A percentile compares a stretch with the other conserved stretches of the same genome.
phyloP scores from a whole-genome alignment of 2,329 filamentous ascomycete genomes.

The Colletotrichum horii region DNA sequence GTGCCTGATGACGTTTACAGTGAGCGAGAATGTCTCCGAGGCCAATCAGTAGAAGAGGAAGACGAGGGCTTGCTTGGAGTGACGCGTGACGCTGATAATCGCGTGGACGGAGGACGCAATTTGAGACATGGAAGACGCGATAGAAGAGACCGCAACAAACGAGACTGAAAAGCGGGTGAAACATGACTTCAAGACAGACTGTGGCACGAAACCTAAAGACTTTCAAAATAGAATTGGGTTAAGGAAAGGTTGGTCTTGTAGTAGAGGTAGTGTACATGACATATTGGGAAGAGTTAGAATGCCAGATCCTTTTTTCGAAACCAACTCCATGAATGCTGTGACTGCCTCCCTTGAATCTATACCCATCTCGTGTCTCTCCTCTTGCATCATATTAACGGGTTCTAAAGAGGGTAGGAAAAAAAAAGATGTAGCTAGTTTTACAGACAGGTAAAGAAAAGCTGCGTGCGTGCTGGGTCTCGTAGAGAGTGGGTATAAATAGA shows the following conservation, averaged over 20 bases:
- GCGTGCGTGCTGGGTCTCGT: neutral
- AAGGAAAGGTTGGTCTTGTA: neutral
- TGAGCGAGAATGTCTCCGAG: constrained; percentile 41
- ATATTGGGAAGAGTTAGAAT: neutral
- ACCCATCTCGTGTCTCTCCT: neutral
- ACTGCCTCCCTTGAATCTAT: neutral
- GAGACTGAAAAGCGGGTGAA: neutral
- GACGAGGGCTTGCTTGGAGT: neutral
- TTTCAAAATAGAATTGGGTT: neutral
- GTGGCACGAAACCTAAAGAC: neutral
- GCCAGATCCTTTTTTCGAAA: neutral
- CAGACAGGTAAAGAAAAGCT: neutral
- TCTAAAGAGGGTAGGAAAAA: constrained; percentile 1
- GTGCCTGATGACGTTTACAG: constrained; percentile 25
- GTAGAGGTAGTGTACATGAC: neutral
- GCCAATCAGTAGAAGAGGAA: constrained; percentile 40
- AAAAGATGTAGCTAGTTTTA: neutral
- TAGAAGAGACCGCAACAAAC: neutral
- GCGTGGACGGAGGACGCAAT: neutral
- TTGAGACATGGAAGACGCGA: neutral
- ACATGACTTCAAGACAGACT: neutral
- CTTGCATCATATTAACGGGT: constrained; percentile 1
- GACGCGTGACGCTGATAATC: neutral
- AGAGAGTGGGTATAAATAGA: constrained; percentile 14
- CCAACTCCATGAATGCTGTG: constrained; percentile 8